A percentile compares a stretch with the other conserved stretches of the same genome.
Conservation (phyloP, 1,284 basidiomycete genomes). For the Apiotrichum gracile region DNA sequence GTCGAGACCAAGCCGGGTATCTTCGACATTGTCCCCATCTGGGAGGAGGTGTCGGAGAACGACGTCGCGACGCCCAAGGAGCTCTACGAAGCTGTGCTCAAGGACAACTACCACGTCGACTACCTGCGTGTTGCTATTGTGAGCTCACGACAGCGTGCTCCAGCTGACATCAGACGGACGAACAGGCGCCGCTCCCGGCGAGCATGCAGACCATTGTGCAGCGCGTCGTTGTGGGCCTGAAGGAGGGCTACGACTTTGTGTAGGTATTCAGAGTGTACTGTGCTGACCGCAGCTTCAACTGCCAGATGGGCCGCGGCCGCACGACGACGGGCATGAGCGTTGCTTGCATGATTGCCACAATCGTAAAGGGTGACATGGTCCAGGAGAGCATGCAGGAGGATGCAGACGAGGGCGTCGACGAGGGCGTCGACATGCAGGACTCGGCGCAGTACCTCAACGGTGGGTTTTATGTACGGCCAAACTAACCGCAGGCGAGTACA, state of each 20-base stretch:
- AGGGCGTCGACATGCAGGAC: constrained; percentile 68
- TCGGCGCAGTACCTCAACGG: constrained; percentile 80
- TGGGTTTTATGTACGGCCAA: too few species aligned
- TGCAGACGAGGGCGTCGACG: constrained; percentile 42
- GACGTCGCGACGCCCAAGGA: constrained; percentile 89
- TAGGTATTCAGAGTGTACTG: constrained; percentile 53
- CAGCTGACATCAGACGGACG: constrained; percentile 65
- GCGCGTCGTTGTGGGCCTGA: constrained; percentile 62
- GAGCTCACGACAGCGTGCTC: constrained; percentile 32
- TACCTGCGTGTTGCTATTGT: constrained; percentile 83
- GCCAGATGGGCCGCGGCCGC: constrained; percentile 50
- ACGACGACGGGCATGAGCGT: constrained; percentile 90
- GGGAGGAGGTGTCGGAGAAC: constrained; percentile 75
- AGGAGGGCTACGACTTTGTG: constrained; percentile 67
- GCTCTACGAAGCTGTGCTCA: constrained; percentile 46
- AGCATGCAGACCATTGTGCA: constrained; percentile 72
- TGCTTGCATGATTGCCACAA: constrained; percentile 78
- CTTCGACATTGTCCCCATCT: constrained; percentile 77
- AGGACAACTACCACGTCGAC: constrained; percentile 77
- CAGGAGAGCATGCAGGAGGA: constrained; percentile 28
- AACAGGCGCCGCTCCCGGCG: constrained; percentile 85
- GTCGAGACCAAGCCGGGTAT: constrained; percentile 85
- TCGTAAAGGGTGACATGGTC: constrained; percentile 49
- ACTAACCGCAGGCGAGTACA: too few species aligned
- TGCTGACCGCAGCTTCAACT: constrained; percentile 43